These are phyloP conservation scores for Termitomyces sp. DNA, from an alignment of 768 basidiomycete species.

Conservation along the genomic window DNA sequence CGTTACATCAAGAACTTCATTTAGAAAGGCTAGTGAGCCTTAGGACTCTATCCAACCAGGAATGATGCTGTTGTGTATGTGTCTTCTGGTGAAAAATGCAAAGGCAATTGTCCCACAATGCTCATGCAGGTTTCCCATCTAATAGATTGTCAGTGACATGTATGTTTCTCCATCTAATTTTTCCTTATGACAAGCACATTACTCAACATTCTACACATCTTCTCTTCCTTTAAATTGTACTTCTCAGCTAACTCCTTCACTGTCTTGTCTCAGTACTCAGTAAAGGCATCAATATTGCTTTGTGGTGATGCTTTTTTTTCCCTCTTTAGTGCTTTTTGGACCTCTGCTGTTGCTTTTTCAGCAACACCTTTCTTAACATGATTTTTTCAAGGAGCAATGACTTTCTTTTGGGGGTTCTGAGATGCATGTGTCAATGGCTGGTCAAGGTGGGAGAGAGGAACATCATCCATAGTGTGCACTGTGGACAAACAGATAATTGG, in stretches of 20 bases:
- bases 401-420: not conserved
- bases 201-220: not conserved
- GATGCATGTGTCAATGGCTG: not conserved
- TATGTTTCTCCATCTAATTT: too few species aligned
- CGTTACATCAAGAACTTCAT: not conserved
- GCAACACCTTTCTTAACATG: not conserved
- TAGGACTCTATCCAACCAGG: too few species aligned
- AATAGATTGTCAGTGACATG: not conserved
- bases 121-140: not conserved
- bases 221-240: not conserved
- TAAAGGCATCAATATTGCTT: not conserved
- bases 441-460: not conserved
- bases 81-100: not conserved
- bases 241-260: not conserved
- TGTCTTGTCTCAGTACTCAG: not conserved
- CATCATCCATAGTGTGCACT: not conserved
- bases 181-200: not conserved
- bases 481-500: too few species aligned
- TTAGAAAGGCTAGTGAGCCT: not conserved
- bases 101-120: not conserved
- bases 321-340: not conserved
- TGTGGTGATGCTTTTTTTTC: not conserved
- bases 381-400: not conserved
- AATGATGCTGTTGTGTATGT: not conserved
- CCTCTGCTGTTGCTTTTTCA: not conserved